phyloP scores from a whole-genome alignment of 108 stramenopile species.

The Cyclotella atomus region DNA sequence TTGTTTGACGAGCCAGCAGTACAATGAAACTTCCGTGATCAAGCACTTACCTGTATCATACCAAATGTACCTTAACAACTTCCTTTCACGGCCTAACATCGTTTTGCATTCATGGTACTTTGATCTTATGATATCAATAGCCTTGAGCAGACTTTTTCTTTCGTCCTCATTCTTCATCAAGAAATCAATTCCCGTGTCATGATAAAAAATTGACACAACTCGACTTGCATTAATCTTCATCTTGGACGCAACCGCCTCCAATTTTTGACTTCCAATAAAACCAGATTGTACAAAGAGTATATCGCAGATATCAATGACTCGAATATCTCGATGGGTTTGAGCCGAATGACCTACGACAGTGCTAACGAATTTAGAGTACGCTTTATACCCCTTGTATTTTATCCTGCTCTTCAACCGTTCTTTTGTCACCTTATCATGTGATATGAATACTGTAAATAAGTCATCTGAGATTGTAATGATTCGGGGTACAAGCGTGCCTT shows the following conservation, averaged over 20 bases:
- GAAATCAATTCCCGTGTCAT: constrained; percentile 46
- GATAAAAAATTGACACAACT: constrained; percentile 68
- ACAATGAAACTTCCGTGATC: background rate
- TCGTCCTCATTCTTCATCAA: constrained; percentile 47
- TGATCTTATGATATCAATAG: constrained; percentile 44
- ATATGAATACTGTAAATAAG: constrained; percentile 69
- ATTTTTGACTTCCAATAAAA: constrained; percentile 59
- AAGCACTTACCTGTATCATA: constrained; percentile 49
- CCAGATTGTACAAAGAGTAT: constrained; percentile 61
- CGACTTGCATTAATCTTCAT: constrained; percentile 16
- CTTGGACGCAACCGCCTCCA: constrained; percentile 52
- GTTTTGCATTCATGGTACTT: constrained; percentile 46
- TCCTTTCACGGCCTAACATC: constrained; percentile 50
- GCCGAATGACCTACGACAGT: constrained; percentile 11
- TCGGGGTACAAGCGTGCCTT: constrained; percentile 49
- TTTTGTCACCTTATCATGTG: constrained; percentile 16
- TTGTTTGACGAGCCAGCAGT: background rate
- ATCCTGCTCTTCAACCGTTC: constrained; percentile 1
- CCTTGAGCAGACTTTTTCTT: constrained; percentile 44
- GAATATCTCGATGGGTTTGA: constrained; percentile 39
- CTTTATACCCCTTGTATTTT: constrained; percentile 34
- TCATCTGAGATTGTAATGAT: constrained; percentile 68
- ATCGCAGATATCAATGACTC: constrained; percentile 76
- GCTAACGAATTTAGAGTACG: constrained; percentile 10
- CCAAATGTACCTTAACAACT: constrained; percentile 79